phyloP scores from a whole-genome alignment of 2,329 filamentous ascomycete genomes.

The Fusarium tricinctum region DNA sequence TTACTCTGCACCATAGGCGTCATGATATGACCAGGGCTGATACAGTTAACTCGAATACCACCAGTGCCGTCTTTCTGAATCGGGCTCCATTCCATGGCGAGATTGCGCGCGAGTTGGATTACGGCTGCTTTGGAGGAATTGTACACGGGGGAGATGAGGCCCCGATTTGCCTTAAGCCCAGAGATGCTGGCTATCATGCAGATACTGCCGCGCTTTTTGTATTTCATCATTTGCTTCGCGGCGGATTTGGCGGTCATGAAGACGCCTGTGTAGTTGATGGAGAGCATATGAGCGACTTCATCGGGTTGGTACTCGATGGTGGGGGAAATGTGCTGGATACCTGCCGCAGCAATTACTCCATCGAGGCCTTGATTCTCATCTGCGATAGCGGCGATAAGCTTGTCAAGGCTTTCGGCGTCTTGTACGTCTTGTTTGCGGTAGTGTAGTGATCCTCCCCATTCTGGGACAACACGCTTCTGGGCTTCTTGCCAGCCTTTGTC shows the following conservation, averaged over 20 bases:
- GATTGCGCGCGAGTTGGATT: slow-evolving; percentile 76
- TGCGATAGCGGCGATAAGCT: slow-evolving; percentile 76
- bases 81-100: slow-evolving; percentile 76
- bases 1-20: slow-evolving; percentile 87
- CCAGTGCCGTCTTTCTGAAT: slow-evolving; percentile 62
- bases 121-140: slow-evolving; percentile 85
- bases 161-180: slow-evolving; percentile 75
- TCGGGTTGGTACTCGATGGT: slow-evolving; percentile 84
- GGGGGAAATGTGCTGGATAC: slow-evolving; percentile 84
- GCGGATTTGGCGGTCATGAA: slow-evolving; percentile 90
- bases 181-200: slow-evolving; percentile 78
- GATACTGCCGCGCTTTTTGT: slow-evolving; percentile 71
- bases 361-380: slow-evolving; percentile 79
- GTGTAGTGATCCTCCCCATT: slow-evolving; percentile 72
- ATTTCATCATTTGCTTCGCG: slow-evolving; percentile 79
- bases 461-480: slow-evolving; percentile 67
- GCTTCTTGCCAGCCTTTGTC: slow-evolving; percentile 73
- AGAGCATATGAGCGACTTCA: slow-evolving; percentile 82
- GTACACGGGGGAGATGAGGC: slow-evolving; percentile 73
- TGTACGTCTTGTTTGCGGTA: slow-evolving; percentile 89
- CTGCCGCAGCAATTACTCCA: slow-evolving; percentile 78
- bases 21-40: slow-evolving; percentile 84
- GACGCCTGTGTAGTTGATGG: slow-evolving; percentile 86
- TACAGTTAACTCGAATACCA: slow-evolving; percentile 83
- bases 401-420: slow-evolving; percentile 77